A percentile compares a stretch with the other conserved stretches of the same genome.
Evolutionary conservation across 352 stramenopile genomes (phyloP).

Genomic region (Phytophthora sansomeana): DNA sequence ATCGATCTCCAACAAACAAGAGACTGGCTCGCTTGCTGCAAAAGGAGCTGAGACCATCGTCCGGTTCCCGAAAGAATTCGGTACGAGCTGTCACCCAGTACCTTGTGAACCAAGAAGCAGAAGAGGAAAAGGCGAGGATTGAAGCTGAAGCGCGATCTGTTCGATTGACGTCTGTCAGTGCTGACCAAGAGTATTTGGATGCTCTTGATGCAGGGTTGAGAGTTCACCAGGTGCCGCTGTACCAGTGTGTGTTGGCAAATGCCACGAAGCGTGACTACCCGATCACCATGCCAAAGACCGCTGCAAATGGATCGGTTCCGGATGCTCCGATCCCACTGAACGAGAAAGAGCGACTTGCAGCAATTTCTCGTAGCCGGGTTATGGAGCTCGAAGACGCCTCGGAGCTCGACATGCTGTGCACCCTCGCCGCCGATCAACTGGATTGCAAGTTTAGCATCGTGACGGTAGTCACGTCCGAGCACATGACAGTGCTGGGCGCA

Average conservation of each 20-base stretch:
- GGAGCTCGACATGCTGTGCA: constrained; percentile 70
- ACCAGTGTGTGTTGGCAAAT: constrained; percentile 55
- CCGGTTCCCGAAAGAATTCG: constrained; percentile 36
- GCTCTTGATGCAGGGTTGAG: constrained; percentile 20
- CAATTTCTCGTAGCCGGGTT: constrained; percentile 50
- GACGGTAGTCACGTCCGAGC: constrained; percentile 59
- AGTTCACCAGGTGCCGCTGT: constrained; percentile 36
- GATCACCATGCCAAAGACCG: constrained; percentile 36
- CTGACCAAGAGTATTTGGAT: constrained; percentile 36
- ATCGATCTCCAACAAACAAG: constrained; percentile 23
- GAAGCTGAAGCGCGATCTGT: constrained; percentile 13
- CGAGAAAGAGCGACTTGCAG: constrained; percentile 51
- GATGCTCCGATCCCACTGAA: constrained; percentile 44
- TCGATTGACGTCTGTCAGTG: constrained; percentile 24
- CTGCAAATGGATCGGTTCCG: constrained; percentile 32
- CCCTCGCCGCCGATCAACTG: constrained; percentile 53
- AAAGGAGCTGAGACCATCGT: constrained; percentile 29
- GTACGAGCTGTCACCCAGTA: constrained; percentile 63
- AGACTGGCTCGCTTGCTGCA: constrained; percentile 33
- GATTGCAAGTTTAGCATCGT: constrained; percentile 64
- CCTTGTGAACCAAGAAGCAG: constrained; percentile 43
- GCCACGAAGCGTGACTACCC: constrained; percentile 46
- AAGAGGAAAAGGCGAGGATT: constrained; percentile 18
- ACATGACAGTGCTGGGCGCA: constrained; percentile 51
- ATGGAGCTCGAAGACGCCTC: constrained; percentile 53